A percentile compares a stretch with the other conserved stretches of the same genome.
phyloP scores from a whole-genome alignment of 2,329 filamentous ascomycete species.

The Nectriaceae sp. region DNA sequence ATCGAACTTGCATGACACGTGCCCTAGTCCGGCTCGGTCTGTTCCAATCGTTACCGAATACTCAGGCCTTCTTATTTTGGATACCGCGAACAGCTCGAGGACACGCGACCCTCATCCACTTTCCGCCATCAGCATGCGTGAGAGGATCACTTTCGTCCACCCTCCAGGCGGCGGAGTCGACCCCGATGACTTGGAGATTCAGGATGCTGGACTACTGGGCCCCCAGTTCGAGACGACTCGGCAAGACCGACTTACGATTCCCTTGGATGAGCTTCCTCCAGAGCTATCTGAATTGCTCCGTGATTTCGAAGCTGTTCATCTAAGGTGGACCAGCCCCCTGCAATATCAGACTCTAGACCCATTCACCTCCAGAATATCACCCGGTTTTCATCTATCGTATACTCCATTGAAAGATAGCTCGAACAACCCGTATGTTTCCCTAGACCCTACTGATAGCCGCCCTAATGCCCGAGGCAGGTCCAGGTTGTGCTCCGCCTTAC shows the following conservation, averaged over 20 bases:
- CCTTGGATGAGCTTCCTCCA: slow-evolving; percentile 70
- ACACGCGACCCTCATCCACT: not conserved
- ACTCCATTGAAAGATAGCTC: slow-evolving; percentile 48
- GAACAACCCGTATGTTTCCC: slow-evolving; percentile 24
- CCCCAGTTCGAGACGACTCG: slow-evolving; percentile 65
- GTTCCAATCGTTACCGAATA: not conserved
- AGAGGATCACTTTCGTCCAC: slow-evolving; percentile 79
- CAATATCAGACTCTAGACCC: slow-evolving; percentile 65
- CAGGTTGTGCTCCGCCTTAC: slow-evolving; percentile 60
- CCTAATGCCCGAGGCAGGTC: slow-evolving; percentile 35
- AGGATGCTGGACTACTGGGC: slow-evolving; percentile 54
- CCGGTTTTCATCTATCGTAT: slow-evolving; percentile 81
- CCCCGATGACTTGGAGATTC: slow-evolving; percentile 62
- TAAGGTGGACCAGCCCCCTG: slow-evolving; percentile 72
- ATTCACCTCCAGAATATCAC: slow-evolving; percentile 72
- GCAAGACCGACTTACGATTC: slow-evolving; percentile 78
- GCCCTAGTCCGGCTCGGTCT: not conserved
- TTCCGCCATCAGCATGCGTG: slow-evolving; percentile 57
- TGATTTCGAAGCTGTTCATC: slow-evolving; percentile 70
- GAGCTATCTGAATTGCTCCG: slow-evolving; percentile 65
- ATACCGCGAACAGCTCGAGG: not conserved
- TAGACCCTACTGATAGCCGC: not conserved
- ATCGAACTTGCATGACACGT: not conserved
- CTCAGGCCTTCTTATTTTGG: not conserved
- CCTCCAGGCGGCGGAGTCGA: slow-evolving; percentile 64